Evolutionary conservation across 1,284 basidiomycete genomes (phyloP).

Genomic region (Athelia psychrophila): DNA sequence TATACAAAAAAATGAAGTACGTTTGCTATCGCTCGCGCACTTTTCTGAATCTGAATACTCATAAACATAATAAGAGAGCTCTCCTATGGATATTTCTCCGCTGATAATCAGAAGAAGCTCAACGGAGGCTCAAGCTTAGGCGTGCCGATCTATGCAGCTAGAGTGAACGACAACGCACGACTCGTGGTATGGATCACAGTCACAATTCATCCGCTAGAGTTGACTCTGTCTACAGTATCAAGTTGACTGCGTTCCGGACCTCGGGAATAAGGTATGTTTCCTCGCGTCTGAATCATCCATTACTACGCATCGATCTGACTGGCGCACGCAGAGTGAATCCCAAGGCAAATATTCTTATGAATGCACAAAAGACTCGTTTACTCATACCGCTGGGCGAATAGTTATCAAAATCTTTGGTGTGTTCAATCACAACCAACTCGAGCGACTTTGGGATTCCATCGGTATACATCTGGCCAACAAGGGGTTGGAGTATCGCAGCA

Average conservation of each 20-base stretch:
- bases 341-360: too few relatives aligned
- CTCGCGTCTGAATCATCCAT: too few relatives aligned
- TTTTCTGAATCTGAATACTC: background rate
- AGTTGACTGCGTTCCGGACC: conserved; percentile 55
- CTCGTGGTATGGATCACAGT: conserved; percentile 47
- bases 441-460: conserved; percentile 57
- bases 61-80: conserved; percentile 42
- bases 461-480: conserved; percentile 46
- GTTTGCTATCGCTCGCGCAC: too few relatives aligned
- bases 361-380: too few relatives aligned
- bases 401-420: conserved; percentile 62
- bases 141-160: conserved; percentile 65
- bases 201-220: background rate
- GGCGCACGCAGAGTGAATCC: too few relatives aligned
- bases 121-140: conserved; percentile 37
- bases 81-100: conserved; percentile 64
- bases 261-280: conserved; percentile 41
- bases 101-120: conserved; percentile 63
- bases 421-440: conserved; percentile 58
- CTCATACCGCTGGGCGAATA: conserved; percentile 18
- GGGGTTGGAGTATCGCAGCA: conserved; percentile 50
- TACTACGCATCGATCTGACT: too few relatives aligned
- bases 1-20: conserved; percentile 60
- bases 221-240: conserved; percentile 46
- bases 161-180: conserved; percentile 59